Percentiles rank a stretch among this genome's conserved stretches.
Evolutionary conservation across 139 green algal species (phyloP).

Genomic region (Gonium pectorale): DNA sequence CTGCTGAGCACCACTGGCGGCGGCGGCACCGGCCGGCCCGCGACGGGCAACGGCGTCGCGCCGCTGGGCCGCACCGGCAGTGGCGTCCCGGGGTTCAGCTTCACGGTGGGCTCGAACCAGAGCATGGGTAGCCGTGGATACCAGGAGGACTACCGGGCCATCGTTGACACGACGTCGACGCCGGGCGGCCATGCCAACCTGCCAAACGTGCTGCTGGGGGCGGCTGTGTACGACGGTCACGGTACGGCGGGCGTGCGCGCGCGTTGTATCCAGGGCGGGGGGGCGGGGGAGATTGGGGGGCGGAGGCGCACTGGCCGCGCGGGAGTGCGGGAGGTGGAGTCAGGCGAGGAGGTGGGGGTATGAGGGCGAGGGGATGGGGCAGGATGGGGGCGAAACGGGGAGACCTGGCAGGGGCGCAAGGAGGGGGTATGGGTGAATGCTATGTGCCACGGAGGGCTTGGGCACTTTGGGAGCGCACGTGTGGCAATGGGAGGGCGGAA

Average conservation of each 20-base stretch:
- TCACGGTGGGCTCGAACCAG: conserved; percentile 19
- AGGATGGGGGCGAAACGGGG: too few species aligned
- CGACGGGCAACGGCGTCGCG: neutral
- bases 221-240: conserved; percentile 46
- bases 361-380: neutral
- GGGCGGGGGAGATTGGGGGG: neutral
- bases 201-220: conserved; percentile 34
- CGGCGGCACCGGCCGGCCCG: neutral
- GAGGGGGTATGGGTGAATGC: too few species aligned
- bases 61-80: neutral
- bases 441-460: too few species aligned
- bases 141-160: conserved; percentile 39
- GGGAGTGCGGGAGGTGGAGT: neutral
- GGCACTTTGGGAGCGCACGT: too few species aligned
- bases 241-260: conserved; percentile 12
- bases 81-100: conserved; percentile 9
- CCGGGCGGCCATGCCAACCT: neutral
- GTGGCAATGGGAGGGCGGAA: too few species aligned
- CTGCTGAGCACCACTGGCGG: neutral
- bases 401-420: too few species aligned
- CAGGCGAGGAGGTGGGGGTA: neutral
- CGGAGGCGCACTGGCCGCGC: neutral
- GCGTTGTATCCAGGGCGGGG: too few species aligned
- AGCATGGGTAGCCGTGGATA: conserved; percentile 13
- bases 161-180: conserved; percentile 14